A percentile compares a stretch with the other conserved stretches of the same genome.
phyloP scores from a whole-genome alignment of 108 stramenopile species.

The Licmophora abbreviata region DNA sequence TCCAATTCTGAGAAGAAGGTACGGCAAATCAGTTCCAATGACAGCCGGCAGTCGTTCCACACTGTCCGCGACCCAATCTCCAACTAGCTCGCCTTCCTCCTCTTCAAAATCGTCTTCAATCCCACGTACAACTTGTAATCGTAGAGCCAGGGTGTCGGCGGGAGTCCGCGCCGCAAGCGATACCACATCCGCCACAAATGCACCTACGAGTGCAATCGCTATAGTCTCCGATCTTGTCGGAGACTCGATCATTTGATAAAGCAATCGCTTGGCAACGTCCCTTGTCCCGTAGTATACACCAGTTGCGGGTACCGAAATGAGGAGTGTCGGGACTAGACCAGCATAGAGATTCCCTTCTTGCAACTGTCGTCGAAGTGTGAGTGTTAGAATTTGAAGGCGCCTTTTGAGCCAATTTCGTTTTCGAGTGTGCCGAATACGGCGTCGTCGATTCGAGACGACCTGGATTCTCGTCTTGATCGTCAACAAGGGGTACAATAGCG shows the following conservation, averaged over 20 bases:
- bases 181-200: constrained; percentile 60
- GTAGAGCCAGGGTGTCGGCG: constrained; percentile 57
- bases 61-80: constrained; percentile 64
- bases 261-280: constrained; percentile 52
- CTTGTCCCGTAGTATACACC: constrained; percentile 74
- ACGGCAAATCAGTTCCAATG: constrained; percentile 55
- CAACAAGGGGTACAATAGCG: constrained; percentile 55
- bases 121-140: constrained; percentile 44
- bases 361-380: constrained; percentile 32
- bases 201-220: constrained; percentile 31
- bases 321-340: constrained; percentile 57
- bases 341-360: constrained; percentile 65
- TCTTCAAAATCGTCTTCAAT: neutral
- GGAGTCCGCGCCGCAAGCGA: constrained; percentile 63
- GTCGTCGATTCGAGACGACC: constrained; percentile 18
- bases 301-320: constrained; percentile 69
- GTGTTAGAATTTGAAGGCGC: constrained; percentile 24
- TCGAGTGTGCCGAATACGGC: neutral
- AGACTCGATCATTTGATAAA: constrained; percentile 14
- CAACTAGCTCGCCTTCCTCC: constrained; percentile 11
- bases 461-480: constrained; percentile 74
- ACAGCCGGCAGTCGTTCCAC: constrained; percentile 48
- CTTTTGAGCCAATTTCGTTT: constrained; percentile 17
- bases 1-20: constrained; percentile 52
- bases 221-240: constrained; percentile 22